phyloP scores from a whole-genome alignment of 1,139 yeast genomes.

The Protomyces gravidus region DNA sequence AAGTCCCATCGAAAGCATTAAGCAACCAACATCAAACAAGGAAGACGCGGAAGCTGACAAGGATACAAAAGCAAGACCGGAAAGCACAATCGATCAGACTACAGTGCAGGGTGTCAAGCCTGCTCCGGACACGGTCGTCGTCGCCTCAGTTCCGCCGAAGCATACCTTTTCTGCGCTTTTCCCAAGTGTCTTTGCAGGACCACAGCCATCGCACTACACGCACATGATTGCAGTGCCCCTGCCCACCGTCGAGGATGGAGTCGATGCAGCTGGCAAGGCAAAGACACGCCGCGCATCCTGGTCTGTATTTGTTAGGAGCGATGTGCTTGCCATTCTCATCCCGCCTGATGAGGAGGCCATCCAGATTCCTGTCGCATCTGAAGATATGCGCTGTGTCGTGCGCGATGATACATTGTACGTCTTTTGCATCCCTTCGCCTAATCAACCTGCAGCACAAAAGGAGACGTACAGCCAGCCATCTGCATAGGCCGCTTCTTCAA shows the following conservation, averaged over 20 bases:
- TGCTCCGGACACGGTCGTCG: too few relatives aligned
- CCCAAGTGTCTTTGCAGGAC: background rate
- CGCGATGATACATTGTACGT: background rate
- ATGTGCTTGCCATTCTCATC: background rate
- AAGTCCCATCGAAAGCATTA: too few relatives aligned
- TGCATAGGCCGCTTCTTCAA: slow-evolving; percentile 10
- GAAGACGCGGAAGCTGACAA: too few relatives aligned
- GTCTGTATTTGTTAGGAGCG: slow-evolving; percentile 11
- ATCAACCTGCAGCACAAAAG: background rate
- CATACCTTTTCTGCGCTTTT: background rate
- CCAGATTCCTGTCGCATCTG: background rate
- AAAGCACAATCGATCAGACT: too few relatives aligned
- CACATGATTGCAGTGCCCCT: slow-evolving; percentile 4
- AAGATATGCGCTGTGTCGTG: background rate
- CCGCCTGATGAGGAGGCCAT: slow-evolving; percentile 7
- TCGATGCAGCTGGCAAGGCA: background rate
- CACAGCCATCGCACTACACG: slow-evolving; percentile 10
- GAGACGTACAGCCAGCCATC: slow-evolving; percentile 24
- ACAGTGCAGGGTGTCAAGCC: too few relatives aligned
- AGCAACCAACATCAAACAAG: too few relatives aligned
- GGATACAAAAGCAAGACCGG: too few relatives aligned
- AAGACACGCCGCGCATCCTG: background rate
- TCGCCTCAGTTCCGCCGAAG: background rate
- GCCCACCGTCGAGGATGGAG: background rate
- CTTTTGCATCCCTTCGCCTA: background rate